A percentile compares a stretch with the other conserved stretches of the same genome.
Evolutionary conservation across 129 eudicot species (phyloP).

Genomic region (Pittosporum tobira): DNA sequence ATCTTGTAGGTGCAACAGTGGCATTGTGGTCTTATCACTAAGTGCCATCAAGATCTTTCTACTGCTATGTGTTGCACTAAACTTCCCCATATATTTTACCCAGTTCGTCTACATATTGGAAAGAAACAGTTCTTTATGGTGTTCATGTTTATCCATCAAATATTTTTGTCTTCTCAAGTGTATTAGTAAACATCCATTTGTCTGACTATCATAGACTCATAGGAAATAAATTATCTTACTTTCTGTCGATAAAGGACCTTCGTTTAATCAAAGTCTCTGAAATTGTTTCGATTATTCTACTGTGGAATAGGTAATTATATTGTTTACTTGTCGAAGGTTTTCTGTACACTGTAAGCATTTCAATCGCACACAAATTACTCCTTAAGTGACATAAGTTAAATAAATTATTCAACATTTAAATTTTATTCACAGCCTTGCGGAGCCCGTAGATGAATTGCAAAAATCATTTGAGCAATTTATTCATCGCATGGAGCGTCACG

Average conservation of each 20-base stretch:
- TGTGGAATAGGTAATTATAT: not conserved
- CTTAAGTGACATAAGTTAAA: not conserved
- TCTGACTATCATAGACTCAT: no score
- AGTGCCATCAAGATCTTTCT: not conserved
- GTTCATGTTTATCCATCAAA: not conserved
- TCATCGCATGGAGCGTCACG: conserved; percentile 47
- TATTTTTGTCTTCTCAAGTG: no score
- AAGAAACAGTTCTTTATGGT: not conserved
- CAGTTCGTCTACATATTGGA: not conserved
- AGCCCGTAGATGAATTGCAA: conserved; percentile 80
- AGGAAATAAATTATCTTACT: no score
- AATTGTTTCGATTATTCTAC: not conserved
- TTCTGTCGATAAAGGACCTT: no score
- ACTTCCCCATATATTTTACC: not conserved
- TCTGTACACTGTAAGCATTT: not conserved
- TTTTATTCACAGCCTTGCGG: conserved; percentile 62
- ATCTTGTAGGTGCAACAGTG: no score
- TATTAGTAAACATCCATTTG: no score
- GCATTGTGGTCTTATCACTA: not conserved
- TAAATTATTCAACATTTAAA: not conserved
- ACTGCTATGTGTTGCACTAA: not conserved
- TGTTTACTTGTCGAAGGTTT: no score
- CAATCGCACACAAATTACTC: not conserved
- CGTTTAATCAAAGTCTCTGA: no score
- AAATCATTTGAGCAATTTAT: conserved; percentile 80